These are phyloP conservation scores for Fusarium dlaminii DNA, from an alignment of 2,329 filamentous ascomycete genomes.

Conservation along the genomic window DNA sequence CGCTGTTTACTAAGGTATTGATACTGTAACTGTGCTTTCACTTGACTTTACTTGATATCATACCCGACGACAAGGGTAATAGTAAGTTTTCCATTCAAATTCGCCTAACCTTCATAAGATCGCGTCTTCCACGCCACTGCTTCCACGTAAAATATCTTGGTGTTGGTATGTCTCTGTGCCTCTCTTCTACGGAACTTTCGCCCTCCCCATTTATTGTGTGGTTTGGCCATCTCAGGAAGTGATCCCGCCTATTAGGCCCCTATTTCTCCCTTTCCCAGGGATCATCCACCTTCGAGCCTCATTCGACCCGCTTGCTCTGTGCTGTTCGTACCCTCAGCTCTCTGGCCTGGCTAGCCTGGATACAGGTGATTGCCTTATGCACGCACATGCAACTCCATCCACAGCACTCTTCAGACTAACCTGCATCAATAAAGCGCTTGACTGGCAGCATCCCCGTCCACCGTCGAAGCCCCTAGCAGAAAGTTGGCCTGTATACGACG, in stretches of 20 bases:
- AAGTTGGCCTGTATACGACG: constrained; percentile 10
- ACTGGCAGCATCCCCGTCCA: constrained; percentile 33
- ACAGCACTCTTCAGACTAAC: constrained; percentile 7
- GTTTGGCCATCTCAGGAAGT: background rate
- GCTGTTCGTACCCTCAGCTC: constrained; percentile 21
- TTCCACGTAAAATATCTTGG: background rate
- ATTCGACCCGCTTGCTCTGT: constrained; percentile 26
- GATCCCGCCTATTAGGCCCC: constrained; percentile 14
- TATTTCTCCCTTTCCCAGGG: constrained; percentile 24
- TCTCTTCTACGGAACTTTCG: background rate
- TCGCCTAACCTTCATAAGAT: constrained; percentile 7
- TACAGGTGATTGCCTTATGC: constrained; percentile 17
- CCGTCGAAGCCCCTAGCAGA: constrained; percentile 17
- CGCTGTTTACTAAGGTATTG: background rate
- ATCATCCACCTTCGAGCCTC: constrained; percentile 21
- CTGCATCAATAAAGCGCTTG: constrained; percentile 26
- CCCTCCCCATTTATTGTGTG: background rate
- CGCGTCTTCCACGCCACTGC: constrained; percentile 5
- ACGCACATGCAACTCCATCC: constrained; percentile 12
- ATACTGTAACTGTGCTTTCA: background rate
- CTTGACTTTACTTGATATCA: background rate
- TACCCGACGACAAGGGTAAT: background rate
- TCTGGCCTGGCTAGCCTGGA: constrained; percentile 8
- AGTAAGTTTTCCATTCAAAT: background rate
- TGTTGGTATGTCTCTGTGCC: background rate